Percentiles rank a stretch among this genome's conserved stretches.
Conservation (phyloP, 768 basidiomycete genomes). For the Tremella yokohamensis region DNA sequence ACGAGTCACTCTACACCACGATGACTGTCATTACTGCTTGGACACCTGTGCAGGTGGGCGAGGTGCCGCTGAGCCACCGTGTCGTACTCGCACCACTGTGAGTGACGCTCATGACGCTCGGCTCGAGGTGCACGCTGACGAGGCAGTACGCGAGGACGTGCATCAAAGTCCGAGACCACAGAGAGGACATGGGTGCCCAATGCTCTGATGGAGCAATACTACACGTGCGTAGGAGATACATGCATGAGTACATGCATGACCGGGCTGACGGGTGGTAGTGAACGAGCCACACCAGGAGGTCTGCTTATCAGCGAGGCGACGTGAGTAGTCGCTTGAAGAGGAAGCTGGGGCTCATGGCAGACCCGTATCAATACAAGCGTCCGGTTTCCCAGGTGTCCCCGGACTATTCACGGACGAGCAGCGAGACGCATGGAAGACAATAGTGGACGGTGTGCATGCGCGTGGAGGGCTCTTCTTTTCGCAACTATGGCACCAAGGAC, state of each 20-base stretch:
- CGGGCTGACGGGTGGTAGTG: slow-evolving; percentile 35
- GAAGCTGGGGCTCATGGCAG: slow-evolving; percentile 4
- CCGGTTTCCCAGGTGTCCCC: slow-evolving; percentile 60
- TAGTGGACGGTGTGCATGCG: slow-evolving; percentile 61
- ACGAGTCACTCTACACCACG: too few relatives aligned
- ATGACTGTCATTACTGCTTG: slow-evolving; percentile 1
- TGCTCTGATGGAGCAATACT: too few relatives aligned
- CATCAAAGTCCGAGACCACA: too few relatives aligned
- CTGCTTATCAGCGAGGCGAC: slow-evolving; percentile 51
- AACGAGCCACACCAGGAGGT: slow-evolving; percentile 48
- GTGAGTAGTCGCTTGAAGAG: slow-evolving; percentile 9
- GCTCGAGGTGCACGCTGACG: too few relatives aligned
- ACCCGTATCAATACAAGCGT: slow-evolving; percentile 26
- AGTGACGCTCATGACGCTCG: too few relatives aligned
- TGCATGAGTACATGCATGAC: too few relatives aligned
- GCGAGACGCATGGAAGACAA: slow-evolving; percentile 58
- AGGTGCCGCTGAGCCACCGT: slow-evolving; percentile 30
- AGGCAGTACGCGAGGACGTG: too few relatives aligned
- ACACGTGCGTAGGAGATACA: too few relatives aligned
- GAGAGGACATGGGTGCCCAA: too few relatives aligned
- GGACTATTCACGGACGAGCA: slow-evolving; percentile 57
- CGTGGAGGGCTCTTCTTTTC: slow-evolving; percentile 58
- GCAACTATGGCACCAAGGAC: slow-evolving; percentile 49
- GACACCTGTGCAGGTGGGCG: slow-evolving; percentile 15
- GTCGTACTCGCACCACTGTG: slow-evolving; percentile 48